A percentile compares a stretch with the other conserved stretches of the same genome.
phyloP scores from a whole-genome alignment of 108 stramenopile species.

The Discostella pseudostelligera region DNA sequence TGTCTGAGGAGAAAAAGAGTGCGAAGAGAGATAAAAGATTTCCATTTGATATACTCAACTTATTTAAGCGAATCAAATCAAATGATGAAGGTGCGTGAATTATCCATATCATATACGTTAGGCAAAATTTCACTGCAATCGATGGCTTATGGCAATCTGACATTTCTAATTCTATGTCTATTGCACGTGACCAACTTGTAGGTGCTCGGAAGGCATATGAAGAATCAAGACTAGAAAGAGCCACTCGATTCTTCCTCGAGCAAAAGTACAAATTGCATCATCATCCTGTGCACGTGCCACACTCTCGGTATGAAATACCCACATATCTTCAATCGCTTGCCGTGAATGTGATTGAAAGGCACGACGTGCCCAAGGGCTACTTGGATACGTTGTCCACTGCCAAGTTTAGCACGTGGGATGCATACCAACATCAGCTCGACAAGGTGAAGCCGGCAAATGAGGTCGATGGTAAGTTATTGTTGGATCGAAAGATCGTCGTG shows the following conservation, averaged over 20 bases:
- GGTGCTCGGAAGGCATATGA: neutral
- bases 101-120: neutral
- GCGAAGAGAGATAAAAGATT: neutral
- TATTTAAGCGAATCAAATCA: neutral
- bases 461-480: constrained; percentile 26
- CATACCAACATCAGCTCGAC: constrained; percentile 23
- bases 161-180: too few species aligned
- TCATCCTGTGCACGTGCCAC: constrained; percentile 26
- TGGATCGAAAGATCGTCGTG: too few species aligned
- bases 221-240: constrained; percentile 6
- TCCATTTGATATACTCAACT: neutral
- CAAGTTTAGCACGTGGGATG: constrained; percentile 23
- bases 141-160: too few species aligned
- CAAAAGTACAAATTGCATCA: constrained; percentile 33
- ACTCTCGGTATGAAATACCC: neutral
- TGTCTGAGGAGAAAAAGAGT: neutral
- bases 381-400: constrained; percentile 15
- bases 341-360: neutral
- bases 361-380: neutral
- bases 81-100: neutral
- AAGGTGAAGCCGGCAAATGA: constrained; percentile 1
- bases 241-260: constrained; percentile 23
- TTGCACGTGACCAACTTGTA: too few species aligned
- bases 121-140: too few species aligned
- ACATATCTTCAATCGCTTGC: constrained; percentile 22